Evolutionary conservation across 176 grass and related monocot species (phyloP).

Genomic region (Themeda triandra): DNA sequence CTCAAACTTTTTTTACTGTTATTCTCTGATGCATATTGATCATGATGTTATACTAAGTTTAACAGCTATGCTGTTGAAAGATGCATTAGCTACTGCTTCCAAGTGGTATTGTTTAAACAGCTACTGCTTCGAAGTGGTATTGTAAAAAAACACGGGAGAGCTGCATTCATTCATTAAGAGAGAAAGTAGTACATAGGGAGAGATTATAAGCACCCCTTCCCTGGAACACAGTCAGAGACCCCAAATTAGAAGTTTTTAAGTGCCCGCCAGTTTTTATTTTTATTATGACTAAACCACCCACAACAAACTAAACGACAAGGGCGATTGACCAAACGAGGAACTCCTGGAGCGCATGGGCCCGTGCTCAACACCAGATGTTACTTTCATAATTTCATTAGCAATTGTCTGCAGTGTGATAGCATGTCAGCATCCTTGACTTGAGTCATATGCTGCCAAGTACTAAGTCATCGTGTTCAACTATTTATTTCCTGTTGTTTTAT

Average conservation of each 20-base stretch:
- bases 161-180: neutral
- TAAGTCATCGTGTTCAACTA: neutral
- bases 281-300: neutral
- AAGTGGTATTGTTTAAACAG: neutral
- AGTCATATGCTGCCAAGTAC: neutral
- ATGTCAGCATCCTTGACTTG: neutral
- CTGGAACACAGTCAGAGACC: neutral
- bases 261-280: neutral
- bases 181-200: neutral
- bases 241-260: neutral
- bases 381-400: neutral
- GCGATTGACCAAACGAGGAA: neutral
- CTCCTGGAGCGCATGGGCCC: neutral
- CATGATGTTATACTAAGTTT: constrained; percentile 13
- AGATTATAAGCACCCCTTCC: neutral
- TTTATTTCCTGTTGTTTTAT: neutral
- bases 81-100: neutral
- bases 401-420: neutral
- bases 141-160: neutral
- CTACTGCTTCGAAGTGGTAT: neutral
- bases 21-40: neutral
- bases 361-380: neutral
- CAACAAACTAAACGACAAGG: neutral
- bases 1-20: neutral
- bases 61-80: neutral